phyloP scores from a whole-genome alignment of 495 filamentous ascomycete species.

The Coniosporium apollinis region DNA sequence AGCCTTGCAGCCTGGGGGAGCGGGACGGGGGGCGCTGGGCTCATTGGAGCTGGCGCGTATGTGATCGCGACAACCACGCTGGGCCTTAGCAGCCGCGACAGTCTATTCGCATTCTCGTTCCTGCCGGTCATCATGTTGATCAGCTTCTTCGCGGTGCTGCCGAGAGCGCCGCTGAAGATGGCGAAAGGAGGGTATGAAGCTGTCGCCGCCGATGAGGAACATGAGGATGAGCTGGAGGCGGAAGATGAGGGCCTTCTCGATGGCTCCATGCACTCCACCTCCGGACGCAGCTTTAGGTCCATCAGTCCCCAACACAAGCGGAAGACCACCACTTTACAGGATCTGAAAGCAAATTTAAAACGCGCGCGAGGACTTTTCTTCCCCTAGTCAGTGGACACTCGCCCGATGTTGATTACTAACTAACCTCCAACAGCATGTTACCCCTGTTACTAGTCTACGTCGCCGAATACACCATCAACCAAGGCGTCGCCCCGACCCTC shows the following conservation, averaged over 20 bases:
- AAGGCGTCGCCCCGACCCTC: slow-evolving; percentile 75
- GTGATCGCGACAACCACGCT: slow-evolving; percentile 66
- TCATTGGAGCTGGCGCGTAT: slow-evolving; percentile 77
- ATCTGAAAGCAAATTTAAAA: slow-evolving; percentile 32
- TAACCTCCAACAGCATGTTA: slow-evolving; percentile 50
- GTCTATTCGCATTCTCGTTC: slow-evolving; percentile 57
- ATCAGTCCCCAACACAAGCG: background rate
- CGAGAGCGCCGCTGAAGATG: slow-evolving; percentile 39
- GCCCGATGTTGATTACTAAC: background rate
- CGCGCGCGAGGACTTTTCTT: slow-evolving; percentile 41
- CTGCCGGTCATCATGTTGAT: slow-evolving; percentile 70
- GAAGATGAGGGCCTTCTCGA: slow-evolving; percentile 23
- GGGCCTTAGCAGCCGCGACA: slow-evolving; percentile 49
- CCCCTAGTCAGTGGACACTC: slow-evolving; percentile 39
- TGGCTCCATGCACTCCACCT: slow-evolving; percentile 13
- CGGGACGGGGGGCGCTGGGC: slow-evolving; percentile 78
- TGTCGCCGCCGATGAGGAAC: slow-evolving; percentile 16
- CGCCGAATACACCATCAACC: slow-evolving; percentile 93
- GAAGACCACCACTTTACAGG: slow-evolving; percentile 13
- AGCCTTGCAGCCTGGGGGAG: slow-evolving; percentile 85
- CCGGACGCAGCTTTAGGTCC: slow-evolving; percentile 8
- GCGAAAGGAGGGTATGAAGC: slow-evolving; percentile 26
- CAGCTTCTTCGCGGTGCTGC: slow-evolving; percentile 70
- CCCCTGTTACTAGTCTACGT: slow-evolving; percentile 85
- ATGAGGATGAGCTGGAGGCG: slow-evolving; percentile 20